Conservation (phyloP, 2,329 filamentous ascomycete species). For the Venturia oleaginea region DNA sequence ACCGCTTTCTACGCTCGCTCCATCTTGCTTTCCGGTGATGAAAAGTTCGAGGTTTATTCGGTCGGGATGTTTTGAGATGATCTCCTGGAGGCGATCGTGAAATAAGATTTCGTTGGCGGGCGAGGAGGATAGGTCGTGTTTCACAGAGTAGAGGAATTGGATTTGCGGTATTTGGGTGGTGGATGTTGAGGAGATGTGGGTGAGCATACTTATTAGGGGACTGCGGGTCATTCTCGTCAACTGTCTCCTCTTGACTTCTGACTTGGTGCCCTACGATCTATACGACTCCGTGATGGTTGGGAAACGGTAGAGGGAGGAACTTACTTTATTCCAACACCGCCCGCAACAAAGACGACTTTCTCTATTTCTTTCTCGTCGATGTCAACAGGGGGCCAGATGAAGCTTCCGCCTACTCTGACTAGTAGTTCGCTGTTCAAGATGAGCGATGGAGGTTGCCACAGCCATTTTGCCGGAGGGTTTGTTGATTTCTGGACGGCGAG, state of each 20-base stretch:
- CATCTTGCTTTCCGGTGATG: conserved; percentile 24
- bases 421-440: conserved; percentile 52
- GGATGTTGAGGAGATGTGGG: neutral
- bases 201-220: conserved; percentile 65
- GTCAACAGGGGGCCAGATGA: conserved; percentile 60
- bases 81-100: conserved; percentile 24
- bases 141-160: conserved; percentile 10
- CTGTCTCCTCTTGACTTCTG: neutral
- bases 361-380: conserved; percentile 30
- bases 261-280: neutral
- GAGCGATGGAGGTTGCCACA: conserved; percentile 51
- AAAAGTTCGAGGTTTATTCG: conserved; percentile 24
- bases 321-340: conserved; percentile 74
- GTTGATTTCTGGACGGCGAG: conserved; percentile 68
- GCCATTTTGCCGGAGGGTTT: conserved; percentile 67
- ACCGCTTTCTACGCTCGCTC: too few species aligned
- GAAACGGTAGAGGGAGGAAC: conserved; percentile 20
- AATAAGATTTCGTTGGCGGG: conserved; percentile 27
- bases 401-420: conserved; percentile 71
- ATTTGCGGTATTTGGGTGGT: neutral
- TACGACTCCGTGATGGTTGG: neutral
- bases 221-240: conserved; percentile 25
- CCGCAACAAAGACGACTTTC: conserved; percentile 65
- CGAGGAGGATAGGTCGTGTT: neutral
- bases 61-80: neutral